Base-by-base conservation (phyloP, 2,329 filamentous ascomycete genomes). In the Xylariaceae sp. region DNA sequence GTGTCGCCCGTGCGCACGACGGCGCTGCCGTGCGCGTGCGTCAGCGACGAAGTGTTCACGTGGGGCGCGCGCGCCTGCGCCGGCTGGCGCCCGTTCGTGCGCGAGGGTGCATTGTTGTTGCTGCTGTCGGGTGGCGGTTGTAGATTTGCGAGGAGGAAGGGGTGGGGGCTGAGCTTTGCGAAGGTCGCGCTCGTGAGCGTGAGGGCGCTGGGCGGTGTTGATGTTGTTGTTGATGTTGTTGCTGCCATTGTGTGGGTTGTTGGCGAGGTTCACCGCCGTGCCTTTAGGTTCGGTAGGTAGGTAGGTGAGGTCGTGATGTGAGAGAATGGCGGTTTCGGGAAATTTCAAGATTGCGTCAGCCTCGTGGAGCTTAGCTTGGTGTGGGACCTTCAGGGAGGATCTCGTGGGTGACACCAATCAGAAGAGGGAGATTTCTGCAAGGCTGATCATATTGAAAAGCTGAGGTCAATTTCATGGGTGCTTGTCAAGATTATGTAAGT, bases 1-100 rank as follows among this genome's bases (percentile, higher is more conserved):
- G 93, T 98, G 73, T 96, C 91, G 45, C 95, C 95, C 49, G 90
- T 80, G 37, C 95, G 86, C 48, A 98, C 89, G 0, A 98, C 88
- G 0, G 93, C 89, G 67, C 91, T 96, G 49, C 95, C 95, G 70
- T 96, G 88, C 53, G 91, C 89, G 73, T 99, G 92, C 0, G 91
- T 90, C 48, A 99, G 79, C 20, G 91, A 95, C 21, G 90, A 89
- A 0, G 86, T 86, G 74, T 97, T 95, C 65, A 95, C 81, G 32
- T 87, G 86, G n/a, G 89, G 86, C 20, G 80, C 73, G 44, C 95
- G 88, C 56, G 87, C 85, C 67, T 93, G 83, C 26, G 82, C 77
- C 6, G 90, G 84, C 2, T 80, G 74, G 63, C 95, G 90, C 61
- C 90, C 90, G 73, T 96, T 97, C 70, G 92, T 90, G 68, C 95